Evolutionary conservation across 1,139 yeast genomes (phyloP).

Genomic region (Candida mesenterica): DNA sequence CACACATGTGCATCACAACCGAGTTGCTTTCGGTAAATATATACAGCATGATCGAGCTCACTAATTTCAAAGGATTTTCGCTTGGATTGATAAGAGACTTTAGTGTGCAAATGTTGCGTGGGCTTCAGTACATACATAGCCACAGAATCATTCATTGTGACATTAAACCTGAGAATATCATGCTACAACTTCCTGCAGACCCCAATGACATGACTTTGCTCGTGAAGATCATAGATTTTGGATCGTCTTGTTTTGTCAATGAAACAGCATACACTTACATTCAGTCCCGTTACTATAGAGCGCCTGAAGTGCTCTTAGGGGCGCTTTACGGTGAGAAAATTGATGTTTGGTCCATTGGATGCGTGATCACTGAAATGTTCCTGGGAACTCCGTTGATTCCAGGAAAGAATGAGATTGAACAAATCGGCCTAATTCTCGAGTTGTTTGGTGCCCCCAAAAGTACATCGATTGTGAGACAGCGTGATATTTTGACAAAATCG

Average conservation of each 20-base stretch:
- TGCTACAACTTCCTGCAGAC: conserved; percentile 40
- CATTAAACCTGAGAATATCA: conserved; percentile 67
- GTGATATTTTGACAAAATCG: conserved; percentile 8
- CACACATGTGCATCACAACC: conserved; percentile 80
- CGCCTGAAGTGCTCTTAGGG: conserved; percentile 84
- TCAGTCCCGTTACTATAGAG: conserved; percentile 64
- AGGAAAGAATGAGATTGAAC: conserved; percentile 24
- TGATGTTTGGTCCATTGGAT: conserved; percentile 29
- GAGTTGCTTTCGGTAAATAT: conserved; percentile 70
- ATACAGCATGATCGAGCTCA: conserved; percentile 62
- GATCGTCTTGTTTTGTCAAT: conserved; percentile 52
- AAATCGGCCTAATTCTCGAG: conserved; percentile 21
- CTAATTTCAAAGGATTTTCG: conserved; percentile 61
- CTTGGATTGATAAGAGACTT: conserved; percentile 49
- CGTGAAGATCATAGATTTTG: conserved; percentile 64
- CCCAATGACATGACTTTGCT: conserved; percentile 24
- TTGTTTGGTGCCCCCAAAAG: conserved; percentile 22
- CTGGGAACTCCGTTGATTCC: conserved; percentile 23
- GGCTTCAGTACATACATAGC: conserved; percentile 58
- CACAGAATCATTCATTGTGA: conserved; percentile 74
- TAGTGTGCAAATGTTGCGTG: conserved; percentile 55
- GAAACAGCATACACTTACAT: conserved; percentile 56
- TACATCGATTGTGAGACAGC: conserved; percentile 11
- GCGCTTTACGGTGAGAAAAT: conserved; percentile 60
- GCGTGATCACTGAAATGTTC: conserved; percentile 22